These are phyloP conservation scores for Rhodosporidiobolus sp. DNA, from an alignment of 768 basidiomycete genomes.

Conservation along the genomic window DNA sequence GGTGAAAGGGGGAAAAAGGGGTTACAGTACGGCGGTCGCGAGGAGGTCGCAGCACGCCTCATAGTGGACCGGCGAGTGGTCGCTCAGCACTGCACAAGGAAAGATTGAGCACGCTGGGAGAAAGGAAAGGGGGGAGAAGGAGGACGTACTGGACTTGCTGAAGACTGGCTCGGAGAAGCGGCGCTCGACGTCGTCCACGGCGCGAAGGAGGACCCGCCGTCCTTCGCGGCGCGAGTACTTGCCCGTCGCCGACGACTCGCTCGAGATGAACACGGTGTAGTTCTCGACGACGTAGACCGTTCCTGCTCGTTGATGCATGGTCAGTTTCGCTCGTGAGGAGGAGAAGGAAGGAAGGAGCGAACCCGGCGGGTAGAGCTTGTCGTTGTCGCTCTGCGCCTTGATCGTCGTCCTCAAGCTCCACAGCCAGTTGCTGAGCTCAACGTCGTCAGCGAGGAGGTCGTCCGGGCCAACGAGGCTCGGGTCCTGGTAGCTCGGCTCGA, in stretches of 20 bases:
- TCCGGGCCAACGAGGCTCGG: constrained; percentile 27
- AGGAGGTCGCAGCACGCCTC: constrained; percentile 31
- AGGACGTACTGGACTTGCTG: constrained; percentile 24
- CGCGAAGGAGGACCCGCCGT: constrained; percentile 37
- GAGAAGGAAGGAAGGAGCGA: constrained; percentile 7
- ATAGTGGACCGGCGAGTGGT: constrained; percentile 31
- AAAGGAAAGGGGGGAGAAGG: background rate
- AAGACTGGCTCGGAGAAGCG: constrained; percentile 42
- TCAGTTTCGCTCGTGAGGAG: background rate
- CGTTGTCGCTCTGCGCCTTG: constrained; percentile 49
- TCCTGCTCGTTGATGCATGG: background rate
- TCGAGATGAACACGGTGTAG: constrained; percentile 36
- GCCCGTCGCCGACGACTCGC: constrained; percentile 17
- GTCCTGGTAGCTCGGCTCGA: constrained; percentile 42
- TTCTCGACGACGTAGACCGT: constrained; percentile 35
- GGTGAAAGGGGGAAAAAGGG: background rate
- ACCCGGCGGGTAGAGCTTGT: constrained; percentile 50
- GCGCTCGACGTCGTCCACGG: constrained; percentile 41
- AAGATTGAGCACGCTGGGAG: background rate
- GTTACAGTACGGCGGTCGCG: constrained; percentile 21
- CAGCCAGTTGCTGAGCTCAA: constrained; percentile 48
- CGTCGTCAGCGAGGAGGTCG: constrained; percentile 27
- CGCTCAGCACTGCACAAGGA: constrained; percentile 23
- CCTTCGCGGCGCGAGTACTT: constrained; percentile 38
- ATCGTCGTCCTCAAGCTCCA: constrained; percentile 49